These are phyloP conservation scores for Fusarium buharicum DNA, from an alignment of 2,329 filamentous ascomycete genomes.

Conservation along the genomic window DNA sequence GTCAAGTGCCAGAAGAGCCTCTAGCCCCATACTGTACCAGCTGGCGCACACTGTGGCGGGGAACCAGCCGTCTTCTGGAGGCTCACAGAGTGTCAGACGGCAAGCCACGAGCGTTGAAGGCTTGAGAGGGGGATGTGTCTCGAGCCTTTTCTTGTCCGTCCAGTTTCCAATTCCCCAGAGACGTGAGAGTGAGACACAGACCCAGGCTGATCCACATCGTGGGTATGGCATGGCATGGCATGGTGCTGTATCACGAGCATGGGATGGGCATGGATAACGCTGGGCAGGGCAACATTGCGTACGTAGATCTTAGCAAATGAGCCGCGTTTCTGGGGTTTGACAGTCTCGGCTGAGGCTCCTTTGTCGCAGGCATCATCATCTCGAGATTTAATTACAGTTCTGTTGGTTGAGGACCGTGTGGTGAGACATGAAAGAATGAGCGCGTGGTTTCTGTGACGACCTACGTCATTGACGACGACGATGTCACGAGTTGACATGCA, in stretches of 20 bases:
- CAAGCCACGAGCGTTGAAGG: slow-evolving; percentile 38
- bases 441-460: slow-evolving; percentile 44
- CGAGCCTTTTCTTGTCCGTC: not conserved
- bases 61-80: slow-evolving; percentile 4
- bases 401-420: slow-evolving; percentile 20
- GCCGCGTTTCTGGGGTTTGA: slow-evolving; percentile 10
- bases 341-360: slow-evolving; percentile 4
- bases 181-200: slow-evolving; percentile 41
- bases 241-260: slow-evolving; percentile 17
- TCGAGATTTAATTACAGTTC: not conserved
- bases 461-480: slow-evolving; percentile 42
- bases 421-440: slow-evolving; percentile 44
- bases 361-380: not conserved
- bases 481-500: slow-evolving; percentile 26
- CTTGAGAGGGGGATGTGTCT: slow-evolving; percentile 14
- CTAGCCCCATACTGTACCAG: not conserved
- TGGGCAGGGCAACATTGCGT: slow-evolving; percentile 10
- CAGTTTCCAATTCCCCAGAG: not conserved
- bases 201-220: slow-evolving; percentile 13
- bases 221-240: slow-evolving; percentile 19
- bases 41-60: slow-evolving; percentile 11
- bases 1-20: slow-evolving; percentile 14
- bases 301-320: slow-evolving; percentile 22
- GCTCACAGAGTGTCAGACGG: slow-evolving; percentile 28
- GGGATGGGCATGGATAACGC: slow-evolving; percentile 11